Evolutionary conservation across 1,284 basidiomycete species (phyloP).

Genomic region (Ustilago crameri): DNA sequence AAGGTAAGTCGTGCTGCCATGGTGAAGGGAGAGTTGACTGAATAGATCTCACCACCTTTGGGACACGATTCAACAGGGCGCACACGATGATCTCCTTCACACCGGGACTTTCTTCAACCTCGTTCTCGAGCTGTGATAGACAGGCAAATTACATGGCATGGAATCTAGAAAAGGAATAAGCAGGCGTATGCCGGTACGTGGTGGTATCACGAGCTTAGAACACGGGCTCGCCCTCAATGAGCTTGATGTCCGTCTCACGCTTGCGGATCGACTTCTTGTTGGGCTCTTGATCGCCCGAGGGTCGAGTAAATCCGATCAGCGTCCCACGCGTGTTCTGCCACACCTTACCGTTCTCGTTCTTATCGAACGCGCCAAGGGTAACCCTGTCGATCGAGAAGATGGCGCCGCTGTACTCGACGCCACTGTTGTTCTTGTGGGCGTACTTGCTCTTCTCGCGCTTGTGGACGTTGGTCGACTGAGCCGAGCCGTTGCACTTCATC

Average conservation of each 20-base stretch:
- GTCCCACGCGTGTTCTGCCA: neutral
- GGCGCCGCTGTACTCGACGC: slow-evolving; percentile 16
- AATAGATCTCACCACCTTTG: neutral
- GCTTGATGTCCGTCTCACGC: too few species aligned
- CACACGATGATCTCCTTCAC: slow-evolving; percentile 36
- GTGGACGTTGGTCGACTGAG: slow-evolving; percentile 20
- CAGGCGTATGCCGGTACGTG: too few species aligned
- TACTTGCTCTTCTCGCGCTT: slow-evolving; percentile 26
- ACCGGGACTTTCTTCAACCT: slow-evolving; percentile 37
- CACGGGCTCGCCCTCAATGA: too few species aligned
- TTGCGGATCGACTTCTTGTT: neutral
- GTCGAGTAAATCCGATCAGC: neutral
- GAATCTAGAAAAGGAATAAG: neutral
- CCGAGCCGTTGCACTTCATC: slow-evolving; percentile 27
- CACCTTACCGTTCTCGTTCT: slow-evolving; percentile 16
- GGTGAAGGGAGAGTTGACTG: neutral
- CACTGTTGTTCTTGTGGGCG: slow-evolving; percentile 14
- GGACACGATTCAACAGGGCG: slow-evolving; percentile 12
- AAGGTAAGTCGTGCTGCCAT: slow-evolving; percentile 13
- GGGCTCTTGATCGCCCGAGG: neutral
- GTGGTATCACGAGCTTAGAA: too few species aligned
- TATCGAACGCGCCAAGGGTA: slow-evolving; percentile 16
- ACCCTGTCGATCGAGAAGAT: slow-evolving; percentile 34
- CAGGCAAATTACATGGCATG: neutral
- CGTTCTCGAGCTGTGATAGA: slow-evolving; percentile 9